These are phyloP conservation scores for Cadophora luteo-olivacea DNA, from an alignment of 2,329 filamentous ascomycete genomes.

Conservation along the genomic window DNA sequence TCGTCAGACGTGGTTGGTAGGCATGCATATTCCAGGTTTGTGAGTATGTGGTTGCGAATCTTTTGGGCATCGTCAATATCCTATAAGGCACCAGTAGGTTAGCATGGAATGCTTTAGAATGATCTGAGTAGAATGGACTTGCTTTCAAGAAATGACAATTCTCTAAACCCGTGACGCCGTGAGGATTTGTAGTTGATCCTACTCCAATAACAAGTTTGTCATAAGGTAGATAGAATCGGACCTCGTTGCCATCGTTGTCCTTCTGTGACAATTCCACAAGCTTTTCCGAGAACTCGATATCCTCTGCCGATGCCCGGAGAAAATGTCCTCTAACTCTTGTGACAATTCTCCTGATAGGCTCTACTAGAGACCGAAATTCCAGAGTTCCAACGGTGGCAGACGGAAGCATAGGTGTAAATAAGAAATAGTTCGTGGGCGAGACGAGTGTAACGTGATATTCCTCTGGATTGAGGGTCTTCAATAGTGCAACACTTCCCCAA, in stretches of 20 bases:
- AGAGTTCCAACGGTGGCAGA: slow-evolving; percentile 96
- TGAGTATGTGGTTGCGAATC: slow-evolving; percentile 87
- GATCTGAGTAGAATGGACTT: neutral
- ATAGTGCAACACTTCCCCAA: slow-evolving; percentile 90
- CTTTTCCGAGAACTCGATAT: slow-evolving; percentile 91
- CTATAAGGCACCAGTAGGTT: slow-evolving; percentile 22
- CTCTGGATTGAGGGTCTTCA: slow-evolving; percentile 88
- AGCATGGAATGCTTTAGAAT: neutral
- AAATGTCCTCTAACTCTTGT: slow-evolving; percentile 84
- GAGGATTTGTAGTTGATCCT: slow-evolving; percentile 90
- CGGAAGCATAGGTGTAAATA: slow-evolving; percentile 98
- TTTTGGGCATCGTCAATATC: slow-evolving; percentile 89
- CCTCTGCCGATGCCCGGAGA: slow-evolving; percentile 82
- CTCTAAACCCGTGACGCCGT: slow-evolving; percentile 93
- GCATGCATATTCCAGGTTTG: slow-evolving; percentile 89
- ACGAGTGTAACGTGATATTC: slow-evolving; percentile 97
- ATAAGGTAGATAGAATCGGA: slow-evolving; percentile 92
- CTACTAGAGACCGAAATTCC: slow-evolving; percentile 87
- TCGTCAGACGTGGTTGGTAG: slow-evolving; percentile 91
- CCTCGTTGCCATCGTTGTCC: slow-evolving; percentile 73
- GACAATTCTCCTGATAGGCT: slow-evolving; percentile 89
- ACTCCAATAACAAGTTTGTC: slow-evolving; percentile 95
- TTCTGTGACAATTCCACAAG: slow-evolving; percentile 84
- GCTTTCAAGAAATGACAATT: slow-evolving; percentile 90
- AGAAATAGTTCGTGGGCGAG: slow-evolving; percentile 93